Base-by-base conservation (phyloP, 768 basidiomycete species). In the Amanita thiersii region DNA sequence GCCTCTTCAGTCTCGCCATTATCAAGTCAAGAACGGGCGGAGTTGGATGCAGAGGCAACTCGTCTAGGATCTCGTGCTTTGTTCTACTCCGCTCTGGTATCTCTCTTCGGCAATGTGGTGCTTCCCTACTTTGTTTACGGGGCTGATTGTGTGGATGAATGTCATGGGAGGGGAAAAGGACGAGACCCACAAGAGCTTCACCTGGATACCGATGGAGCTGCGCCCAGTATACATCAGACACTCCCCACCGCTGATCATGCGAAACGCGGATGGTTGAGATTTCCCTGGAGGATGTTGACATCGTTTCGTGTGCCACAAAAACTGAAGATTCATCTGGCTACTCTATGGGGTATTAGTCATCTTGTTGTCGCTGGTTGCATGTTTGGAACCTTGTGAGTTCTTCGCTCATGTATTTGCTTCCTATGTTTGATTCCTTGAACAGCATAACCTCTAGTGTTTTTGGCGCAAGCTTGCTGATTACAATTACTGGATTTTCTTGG, bases 401-500 rank as follows among this genome's bases (percentile, higher is more conserved):
- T 31, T 43, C 39, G 40, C 35, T 14, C 2, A 40, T 26, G 19
- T 12, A 21, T 20, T 12, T 11, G 28, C 9, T 21, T 1, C 6
- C 31, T 21, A 32, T 29, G 12, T 38, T 5, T 12, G 24, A 19
- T 24, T 36, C 30, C 40, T 47, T 39, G 40, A n/a, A 17, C 52
- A 94, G 88, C 49, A 74, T 92, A 50, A 83, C 79, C 2, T 70
- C 75, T 6, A 77, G 70, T 11, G 83, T 92, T 0, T 54, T 54
- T 11, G 79, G 83, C 0, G 83, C 89, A 12, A 90, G 85, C 0
- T 43, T 80, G 9, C 70, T 97, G 46, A 76, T 96, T 38, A 74
- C 81, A 5, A 50, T 86, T 9, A 81, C 82, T 5, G 94, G 94
- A 0, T 83, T 96, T 51, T 83, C 86, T n/a, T 96, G 86, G 88